These are phyloP conservation scores for Blastocystis sp. DNA, from an alignment of 352 stramenopile genomes.

Conservation along the genomic window DNA sequence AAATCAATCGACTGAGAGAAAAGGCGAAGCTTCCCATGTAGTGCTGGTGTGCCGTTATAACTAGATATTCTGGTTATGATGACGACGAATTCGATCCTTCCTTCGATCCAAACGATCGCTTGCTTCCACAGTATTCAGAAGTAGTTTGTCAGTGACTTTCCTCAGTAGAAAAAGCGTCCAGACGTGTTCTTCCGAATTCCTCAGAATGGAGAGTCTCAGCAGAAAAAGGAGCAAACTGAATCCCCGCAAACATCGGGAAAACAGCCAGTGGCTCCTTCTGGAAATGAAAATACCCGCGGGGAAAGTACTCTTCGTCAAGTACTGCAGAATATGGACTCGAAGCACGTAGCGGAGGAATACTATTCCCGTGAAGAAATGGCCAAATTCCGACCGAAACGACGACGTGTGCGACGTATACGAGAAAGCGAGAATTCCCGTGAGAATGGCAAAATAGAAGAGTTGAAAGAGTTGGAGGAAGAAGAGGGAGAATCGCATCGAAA, in stretches of 20 bases:
- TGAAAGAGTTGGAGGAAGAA: background rate
- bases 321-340: conserved; percentile 14
- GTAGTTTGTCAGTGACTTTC: background rate
- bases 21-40: conserved; percentile 33
- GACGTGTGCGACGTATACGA: background rate
- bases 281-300: background rate
- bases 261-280: background rate
- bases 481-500: background rate
- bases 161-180: background rate
- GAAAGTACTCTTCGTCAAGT: background rate
- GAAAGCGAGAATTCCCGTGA: background rate
- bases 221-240: background rate
- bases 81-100: conserved; percentile 37
- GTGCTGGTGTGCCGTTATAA: background rate
- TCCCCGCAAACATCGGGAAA: background rate
- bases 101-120: background rate
- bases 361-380: conserved; percentile 54
- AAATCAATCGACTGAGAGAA: background rate
- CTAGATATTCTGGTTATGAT: conserved; percentile 39
- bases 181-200: background rate
- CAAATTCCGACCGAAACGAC: conserved; percentile 11
- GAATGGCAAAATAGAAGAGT: background rate
- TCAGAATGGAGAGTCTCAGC: background rate
- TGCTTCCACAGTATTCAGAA: conserved; percentile 28
- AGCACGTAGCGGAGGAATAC: conserved; percentile 34